Evolutionary conservation across 306 rosid genomes (phyloP).

Genomic region (Crataegus laevigata): DNA sequence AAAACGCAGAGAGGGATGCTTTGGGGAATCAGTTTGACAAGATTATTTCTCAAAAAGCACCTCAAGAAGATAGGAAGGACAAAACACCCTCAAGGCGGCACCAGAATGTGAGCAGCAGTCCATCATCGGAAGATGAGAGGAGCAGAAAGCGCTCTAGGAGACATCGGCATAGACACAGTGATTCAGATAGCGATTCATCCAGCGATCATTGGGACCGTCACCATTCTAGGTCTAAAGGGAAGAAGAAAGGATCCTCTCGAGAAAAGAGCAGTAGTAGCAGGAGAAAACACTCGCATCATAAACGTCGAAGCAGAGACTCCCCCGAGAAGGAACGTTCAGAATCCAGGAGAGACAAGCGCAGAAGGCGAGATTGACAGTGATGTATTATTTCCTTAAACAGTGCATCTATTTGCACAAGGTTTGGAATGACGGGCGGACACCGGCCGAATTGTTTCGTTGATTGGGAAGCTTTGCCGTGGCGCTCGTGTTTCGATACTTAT

Average conservation of each 20-base stretch:
- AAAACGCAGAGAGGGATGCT: conserved; percentile 22
- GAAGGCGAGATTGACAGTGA: conserved; percentile 36
- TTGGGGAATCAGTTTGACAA: conserved; percentile 26
- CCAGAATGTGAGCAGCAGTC: conserved; percentile 34
- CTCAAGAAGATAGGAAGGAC: conserved; percentile 26
- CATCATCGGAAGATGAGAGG: conserved; percentile 56
- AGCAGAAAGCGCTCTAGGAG: conserved; percentile 51
- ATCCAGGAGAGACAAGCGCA: conserved; percentile 46
- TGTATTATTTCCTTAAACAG: not conserved
- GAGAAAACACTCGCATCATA: conserved; percentile 58
- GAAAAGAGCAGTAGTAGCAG: conserved; percentile 48
- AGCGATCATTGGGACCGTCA: conserved; percentile 34
- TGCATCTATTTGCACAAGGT: not conserved
- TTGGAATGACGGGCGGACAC: not conserved
- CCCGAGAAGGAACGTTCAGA: conserved; percentile 40
- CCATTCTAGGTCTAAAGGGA: conserved; percentile 51
- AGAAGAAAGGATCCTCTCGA: conserved; percentile 53
- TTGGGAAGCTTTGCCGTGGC: not conserved
- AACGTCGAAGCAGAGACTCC: conserved; percentile 50
- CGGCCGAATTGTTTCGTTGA: too few relatives aligned
- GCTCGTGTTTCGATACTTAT: not conserved
- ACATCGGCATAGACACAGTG: conserved; percentile 38
- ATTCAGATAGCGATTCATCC: conserved; percentile 49
- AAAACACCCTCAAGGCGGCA: conserved; percentile 25
- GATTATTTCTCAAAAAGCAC: conserved; percentile 20